These are phyloP conservation scores for Trichoderma erinaceum DNA, from an alignment of 495 filamentous ascomycete species.

Conservation along the genomic window DNA sequence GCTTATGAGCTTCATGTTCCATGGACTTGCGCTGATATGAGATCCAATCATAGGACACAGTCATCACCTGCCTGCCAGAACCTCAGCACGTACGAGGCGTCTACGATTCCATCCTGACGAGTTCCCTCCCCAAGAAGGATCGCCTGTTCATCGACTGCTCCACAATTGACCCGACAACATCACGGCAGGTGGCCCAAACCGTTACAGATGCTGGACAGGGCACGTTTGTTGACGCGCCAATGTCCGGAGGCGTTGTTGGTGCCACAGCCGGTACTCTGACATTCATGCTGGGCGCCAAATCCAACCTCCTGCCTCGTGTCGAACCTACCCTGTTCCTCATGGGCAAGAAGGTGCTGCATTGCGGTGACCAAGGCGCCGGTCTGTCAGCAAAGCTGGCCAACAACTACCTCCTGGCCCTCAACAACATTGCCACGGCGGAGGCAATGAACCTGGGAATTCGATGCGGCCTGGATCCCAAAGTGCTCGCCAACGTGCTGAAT, in stretches of 20 bases:
- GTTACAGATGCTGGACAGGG: slow-evolving; percentile 49
- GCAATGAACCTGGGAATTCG: slow-evolving; percentile 87
- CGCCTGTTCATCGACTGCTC: slow-evolving; percentile 77
- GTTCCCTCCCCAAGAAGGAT: slow-evolving; percentile 35
- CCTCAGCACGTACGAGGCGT: slow-evolving; percentile 71
- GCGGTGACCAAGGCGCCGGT: slow-evolving; percentile 73
- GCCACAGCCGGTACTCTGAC: slow-evolving; percentile 68
- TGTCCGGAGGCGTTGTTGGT: slow-evolving; percentile 83
- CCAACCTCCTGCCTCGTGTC: slow-evolving; percentile 51
- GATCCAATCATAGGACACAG: slow-evolving; percentile 52
- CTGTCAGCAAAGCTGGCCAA: slow-evolving; percentile 85
- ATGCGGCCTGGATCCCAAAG: slow-evolving; percentile 76
- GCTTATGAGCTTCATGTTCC: not conserved
- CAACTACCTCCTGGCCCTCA: slow-evolving; percentile 87
- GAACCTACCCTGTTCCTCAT: slow-evolving; percentile 63
- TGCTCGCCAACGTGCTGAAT: slow-evolving; percentile 75
- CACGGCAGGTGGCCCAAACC: slow-evolving; percentile 56
- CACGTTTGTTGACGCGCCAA: slow-evolving; percentile 71
- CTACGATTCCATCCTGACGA: slow-evolving; percentile 57
- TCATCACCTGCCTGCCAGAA: slow-evolving; percentile 76
- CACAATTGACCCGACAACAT: slow-evolving; percentile 78
- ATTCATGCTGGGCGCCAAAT: slow-evolving; percentile 77
- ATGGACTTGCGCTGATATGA: slow-evolving; percentile 19
- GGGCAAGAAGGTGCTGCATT: slow-evolving; percentile 76
- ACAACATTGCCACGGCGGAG: slow-evolving; percentile 87